Evolutionary conservation across 805 yeast species (phyloP).

Genomic region (Starmerella kuoi): DNA sequence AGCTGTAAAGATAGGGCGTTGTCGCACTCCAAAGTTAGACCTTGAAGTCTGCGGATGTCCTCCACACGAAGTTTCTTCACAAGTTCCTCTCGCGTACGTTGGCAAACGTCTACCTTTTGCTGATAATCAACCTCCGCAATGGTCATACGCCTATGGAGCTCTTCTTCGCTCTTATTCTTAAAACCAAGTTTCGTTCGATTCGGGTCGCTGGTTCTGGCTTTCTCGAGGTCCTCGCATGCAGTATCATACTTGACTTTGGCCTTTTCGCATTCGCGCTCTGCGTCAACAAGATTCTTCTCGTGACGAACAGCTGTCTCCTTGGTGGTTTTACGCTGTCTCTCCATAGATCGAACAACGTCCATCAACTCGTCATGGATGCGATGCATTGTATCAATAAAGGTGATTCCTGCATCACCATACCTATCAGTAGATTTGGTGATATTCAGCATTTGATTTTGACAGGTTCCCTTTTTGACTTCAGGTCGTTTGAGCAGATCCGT

Average conservation of each 20-base stretch:
- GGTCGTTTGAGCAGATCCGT: conserved; percentile 39
- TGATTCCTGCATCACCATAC: conserved; percentile 53
- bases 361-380: conserved; percentile 76
- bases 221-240: conserved; percentile 76
- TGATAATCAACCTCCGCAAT: conserved; percentile 79
- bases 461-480: conserved; percentile 48
- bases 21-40: conserved; percentile 74
- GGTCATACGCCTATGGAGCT: conserved; percentile 64
- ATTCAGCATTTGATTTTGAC: conserved; percentile 51
- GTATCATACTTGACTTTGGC: conserved; percentile 68
- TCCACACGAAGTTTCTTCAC: conserved; percentile 66
- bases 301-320: conserved; percentile 73
- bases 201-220: conserved; percentile 68
- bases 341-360: conserved; percentile 56
- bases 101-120: conserved; percentile 59
- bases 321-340: conserved; percentile 56
- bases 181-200: conserved; percentile 68
- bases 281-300: conserved; percentile 76
- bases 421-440: conserved; percentile 71
- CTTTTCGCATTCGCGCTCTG: conserved; percentile 76
- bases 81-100: conserved; percentile 61
- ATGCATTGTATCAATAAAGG: conserved; percentile 66
- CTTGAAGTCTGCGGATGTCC: conserved; percentile 55
- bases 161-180: conserved; percentile 87
- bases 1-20: conserved; percentile 80